These are phyloP conservation scores for Hericium erinaceus DNA, from an alignment of 768 basidiomycete species.

Conservation along the genomic window DNA sequence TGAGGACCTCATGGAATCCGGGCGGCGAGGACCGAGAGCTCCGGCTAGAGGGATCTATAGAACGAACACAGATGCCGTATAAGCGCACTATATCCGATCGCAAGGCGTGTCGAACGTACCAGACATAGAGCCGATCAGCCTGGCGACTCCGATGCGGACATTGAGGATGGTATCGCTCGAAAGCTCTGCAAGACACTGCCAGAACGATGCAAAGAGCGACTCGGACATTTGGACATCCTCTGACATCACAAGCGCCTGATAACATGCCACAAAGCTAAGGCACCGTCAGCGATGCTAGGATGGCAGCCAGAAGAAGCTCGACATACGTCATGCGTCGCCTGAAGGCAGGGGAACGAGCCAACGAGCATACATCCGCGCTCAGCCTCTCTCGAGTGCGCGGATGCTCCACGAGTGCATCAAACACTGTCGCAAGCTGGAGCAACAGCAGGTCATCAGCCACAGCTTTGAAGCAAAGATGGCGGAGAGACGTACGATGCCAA, in stretches of 20 bases:
- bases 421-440: slow-evolving; percentile 6
- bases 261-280: slow-evolving; percentile 64
- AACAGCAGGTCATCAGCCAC: background rate
- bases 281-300: slow-evolving; percentile 13
- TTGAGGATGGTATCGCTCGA: slow-evolving; percentile 66
- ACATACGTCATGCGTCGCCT: slow-evolving; percentile 12
- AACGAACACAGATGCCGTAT: background rate
- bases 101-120: slow-evolving; percentile 32
- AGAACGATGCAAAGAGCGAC: slow-evolving; percentile 37
- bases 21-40: slow-evolving; percentile 3
- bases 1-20: background rate
- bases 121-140: slow-evolving; percentile 48
- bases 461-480: slow-evolving; percentile 5
- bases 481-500: slow-evolving; percentile 45
- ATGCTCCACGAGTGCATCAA: slow-evolving; percentile 5
- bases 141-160: slow-evolving; percentile 80
- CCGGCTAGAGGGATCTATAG: slow-evolving; percentile 10
- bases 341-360: slow-evolving; percentile 1
- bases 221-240: slow-evolving; percentile 26
- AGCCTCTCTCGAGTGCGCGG: slow-evolving; percentile 9
- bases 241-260: slow-evolving; percentile 46
- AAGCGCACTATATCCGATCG: background rate
- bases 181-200: slow-evolving; percentile 46
- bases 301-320: slow-evolving; percentile 8
- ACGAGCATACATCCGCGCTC: background rate